Conservation (phyloP, 148 eudicot genomes). For the Chenopodium quinoa region DNA sequence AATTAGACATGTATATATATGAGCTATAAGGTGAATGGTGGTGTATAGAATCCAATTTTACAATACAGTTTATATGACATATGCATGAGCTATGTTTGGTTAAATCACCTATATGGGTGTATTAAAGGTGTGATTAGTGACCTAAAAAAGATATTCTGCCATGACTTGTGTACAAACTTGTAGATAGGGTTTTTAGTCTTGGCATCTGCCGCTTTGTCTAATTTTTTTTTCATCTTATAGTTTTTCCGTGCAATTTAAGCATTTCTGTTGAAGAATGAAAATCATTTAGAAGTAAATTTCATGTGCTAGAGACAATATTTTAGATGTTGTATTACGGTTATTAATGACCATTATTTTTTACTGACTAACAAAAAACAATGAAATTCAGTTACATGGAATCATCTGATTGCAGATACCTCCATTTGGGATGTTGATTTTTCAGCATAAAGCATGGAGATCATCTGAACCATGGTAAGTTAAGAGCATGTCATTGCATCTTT, state of each 20-base stretch:
- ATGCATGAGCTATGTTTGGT: background rate
- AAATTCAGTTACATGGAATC: background rate
- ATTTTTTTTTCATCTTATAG: background rate
- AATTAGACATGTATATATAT: background rate
- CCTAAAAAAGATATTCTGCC: too few relatives aligned
- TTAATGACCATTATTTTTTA: too few relatives aligned
- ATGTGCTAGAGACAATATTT: background rate
- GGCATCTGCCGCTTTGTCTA: background rate
- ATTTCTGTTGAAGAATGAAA: background rate
- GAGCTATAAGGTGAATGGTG: background rate
- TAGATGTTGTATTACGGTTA: too few relatives aligned
- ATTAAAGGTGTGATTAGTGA: background rate
- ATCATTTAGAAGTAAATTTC: too few relatives aligned
- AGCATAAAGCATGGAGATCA: background rate
- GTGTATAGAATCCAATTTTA: background rate
- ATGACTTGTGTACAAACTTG: too few relatives aligned
- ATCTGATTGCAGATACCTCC: conserved; percentile 12
- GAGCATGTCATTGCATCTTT: background rate
- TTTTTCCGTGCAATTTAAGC: background rate
- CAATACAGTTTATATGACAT: background rate
- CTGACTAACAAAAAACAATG: background rate
- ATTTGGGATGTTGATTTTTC: conserved; percentile 2
- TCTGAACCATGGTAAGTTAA: conserved; percentile 2
- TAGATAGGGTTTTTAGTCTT: background rate
- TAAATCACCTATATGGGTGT: background rate